phyloP scores from a whole-genome alignment of 2,329 filamentous ascomycete genomes.

The Lachnellula willkommii region DNA sequence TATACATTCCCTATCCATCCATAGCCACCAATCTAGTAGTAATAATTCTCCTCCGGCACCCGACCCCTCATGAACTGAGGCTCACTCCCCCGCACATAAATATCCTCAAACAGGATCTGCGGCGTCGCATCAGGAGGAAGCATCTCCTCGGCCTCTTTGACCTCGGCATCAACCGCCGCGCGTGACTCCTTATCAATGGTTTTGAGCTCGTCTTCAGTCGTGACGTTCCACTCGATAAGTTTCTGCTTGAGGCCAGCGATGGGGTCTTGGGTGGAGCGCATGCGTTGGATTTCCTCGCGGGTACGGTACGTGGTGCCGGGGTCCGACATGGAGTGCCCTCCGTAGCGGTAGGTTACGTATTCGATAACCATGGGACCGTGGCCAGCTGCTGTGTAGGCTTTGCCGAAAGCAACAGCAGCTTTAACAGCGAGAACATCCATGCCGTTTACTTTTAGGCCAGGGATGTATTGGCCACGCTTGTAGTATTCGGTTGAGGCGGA shows the following conservation, averaged over 20 bases:
- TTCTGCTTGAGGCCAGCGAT: constrained; percentile 98
- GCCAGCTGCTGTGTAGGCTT: constrained; percentile 74
- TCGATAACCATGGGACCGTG: constrained; percentile 95
- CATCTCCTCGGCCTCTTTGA: constrained; percentile 87
- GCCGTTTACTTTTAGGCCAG: constrained; percentile 97
- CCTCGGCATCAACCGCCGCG: constrained; percentile 79
- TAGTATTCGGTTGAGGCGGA: constrained; percentile 99
- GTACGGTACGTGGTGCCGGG: constrained; percentile 98
- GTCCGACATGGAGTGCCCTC: constrained; percentile 99
- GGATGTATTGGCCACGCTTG: constrained; percentile 99
- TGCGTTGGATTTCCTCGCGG: constrained; percentile 98
- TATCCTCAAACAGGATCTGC: constrained; percentile 90
- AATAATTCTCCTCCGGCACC: constrained; percentile 89
- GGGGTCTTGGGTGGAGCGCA: constrained; percentile 97
- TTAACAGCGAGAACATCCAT: constrained; percentile 99
- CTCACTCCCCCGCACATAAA: constrained; percentile 85
- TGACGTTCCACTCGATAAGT: constrained; percentile 91
- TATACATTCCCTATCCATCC: not conserved
- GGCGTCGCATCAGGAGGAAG: constrained; percentile 68
- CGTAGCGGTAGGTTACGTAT: constrained; percentile 99
- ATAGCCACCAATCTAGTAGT: constrained; percentile 32
- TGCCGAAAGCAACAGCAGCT: constrained; percentile 90
- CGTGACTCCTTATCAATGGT: constrained; percentile 89
- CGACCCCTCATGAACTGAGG: constrained; percentile 83
- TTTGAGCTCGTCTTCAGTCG: constrained; percentile 94